phyloP scores from a whole-genome alignment of 495 filamentous ascomycete species.

The Neurospora tetrasperma region DNA sequence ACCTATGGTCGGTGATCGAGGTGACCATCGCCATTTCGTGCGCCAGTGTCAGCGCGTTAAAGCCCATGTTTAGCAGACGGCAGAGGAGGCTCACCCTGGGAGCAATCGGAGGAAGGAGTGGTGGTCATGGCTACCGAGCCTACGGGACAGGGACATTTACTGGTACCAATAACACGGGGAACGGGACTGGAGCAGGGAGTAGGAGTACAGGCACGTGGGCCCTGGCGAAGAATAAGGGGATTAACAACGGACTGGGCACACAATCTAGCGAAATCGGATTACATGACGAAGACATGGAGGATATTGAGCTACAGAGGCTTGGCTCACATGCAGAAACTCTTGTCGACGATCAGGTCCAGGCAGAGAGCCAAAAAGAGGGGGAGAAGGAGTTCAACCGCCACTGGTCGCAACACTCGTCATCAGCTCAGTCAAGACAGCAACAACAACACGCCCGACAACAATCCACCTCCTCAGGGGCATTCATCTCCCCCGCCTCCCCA shows the following conservation, averaged over 20 bases:
- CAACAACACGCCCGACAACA: background rate
- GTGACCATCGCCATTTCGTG: conserved; percentile 41
- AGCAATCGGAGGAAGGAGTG: background rate
- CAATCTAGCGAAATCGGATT: background rate
- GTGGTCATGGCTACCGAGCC: background rate
- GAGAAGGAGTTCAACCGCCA: background rate
- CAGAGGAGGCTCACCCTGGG: conserved; percentile 4
- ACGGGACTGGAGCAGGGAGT: background rate
- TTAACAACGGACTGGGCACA: background rate
- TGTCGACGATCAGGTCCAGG: background rate
- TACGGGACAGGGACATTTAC: background rate
- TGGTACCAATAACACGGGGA: background rate
- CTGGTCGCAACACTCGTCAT: background rate
- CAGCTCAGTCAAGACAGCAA: background rate
- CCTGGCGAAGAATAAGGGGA: background rate
- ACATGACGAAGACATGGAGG: background rate
- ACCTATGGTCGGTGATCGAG: conserved; percentile 41
- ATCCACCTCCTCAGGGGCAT: background rate
- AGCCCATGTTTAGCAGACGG: conserved; percentile 25
- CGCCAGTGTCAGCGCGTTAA: conserved; percentile 39
- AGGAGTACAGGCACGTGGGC: background rate
- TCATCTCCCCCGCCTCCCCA: background rate
- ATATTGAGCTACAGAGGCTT: background rate
- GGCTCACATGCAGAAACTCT: background rate
- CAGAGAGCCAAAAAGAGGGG: background rate